Percentiles rank a stretch among this genome's conserved stretches.
These are phyloP conservation scores for Graphilbum fragrans DNA, from an alignment of 2,329 filamentous ascomycete genomes.

Conservation along the genomic window DNA sequence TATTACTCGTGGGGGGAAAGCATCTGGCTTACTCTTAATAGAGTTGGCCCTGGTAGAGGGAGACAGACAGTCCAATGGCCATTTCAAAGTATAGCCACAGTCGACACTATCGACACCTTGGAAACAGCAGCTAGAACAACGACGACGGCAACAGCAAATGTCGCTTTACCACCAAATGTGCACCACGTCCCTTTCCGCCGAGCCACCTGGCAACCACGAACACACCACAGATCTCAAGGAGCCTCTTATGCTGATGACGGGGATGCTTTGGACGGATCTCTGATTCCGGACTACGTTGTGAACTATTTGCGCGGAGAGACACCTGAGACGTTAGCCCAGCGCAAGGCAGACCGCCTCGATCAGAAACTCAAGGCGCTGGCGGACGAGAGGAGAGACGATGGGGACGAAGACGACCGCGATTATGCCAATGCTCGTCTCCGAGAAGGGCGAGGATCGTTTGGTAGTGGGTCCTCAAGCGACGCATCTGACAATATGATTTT, in stretches of 20 bases:
- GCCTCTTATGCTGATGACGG: neutral
- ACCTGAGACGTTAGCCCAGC: constrained; percentile 35
- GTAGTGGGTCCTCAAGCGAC: neutral
- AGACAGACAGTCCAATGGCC: constrained; percentile 21
- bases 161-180: neutral
- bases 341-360: constrained; percentile 23
- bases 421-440: no score
- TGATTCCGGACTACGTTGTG: constrained; percentile 43
- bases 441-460: neutral
- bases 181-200: neutral
- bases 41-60: neutral
- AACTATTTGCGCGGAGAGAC: constrained; percentile 44
- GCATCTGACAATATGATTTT: neutral
- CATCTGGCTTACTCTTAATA: no score
- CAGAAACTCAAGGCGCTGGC: neutral
- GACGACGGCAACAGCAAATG: neutral
- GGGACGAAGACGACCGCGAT: neutral
- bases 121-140: neutral
- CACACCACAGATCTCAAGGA: neutral
- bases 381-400: constrained; percentile 15
- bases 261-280: constrained; percentile 21
- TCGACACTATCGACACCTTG: constrained; percentile 10
- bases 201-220: constrained; percentile 15
- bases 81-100: constrained; percentile 20
- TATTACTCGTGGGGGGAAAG: no score